Percentiles rank a stretch among this genome's conserved stretches.
Evolutionary conservation across 768 basidiomycete species (phyloP).

Genomic region (Leccinum truebloodii): DNA sequence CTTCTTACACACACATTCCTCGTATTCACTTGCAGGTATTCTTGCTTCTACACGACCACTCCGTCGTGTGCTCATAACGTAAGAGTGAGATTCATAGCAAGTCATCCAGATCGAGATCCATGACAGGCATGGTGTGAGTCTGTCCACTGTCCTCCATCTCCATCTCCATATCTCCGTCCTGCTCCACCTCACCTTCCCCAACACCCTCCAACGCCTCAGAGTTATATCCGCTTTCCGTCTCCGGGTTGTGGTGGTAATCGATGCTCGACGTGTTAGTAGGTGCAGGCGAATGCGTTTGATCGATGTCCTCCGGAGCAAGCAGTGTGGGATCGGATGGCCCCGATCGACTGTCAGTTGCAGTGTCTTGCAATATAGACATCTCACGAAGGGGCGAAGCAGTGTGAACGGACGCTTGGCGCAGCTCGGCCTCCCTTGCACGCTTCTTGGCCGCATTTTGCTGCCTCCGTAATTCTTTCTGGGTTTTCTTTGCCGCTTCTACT

Average conservation of each 20-base stretch:
- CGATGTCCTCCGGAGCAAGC: constrained; percentile 29
- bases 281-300: constrained; percentile 49
- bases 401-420: constrained; percentile 24
- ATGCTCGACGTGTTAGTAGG: constrained; percentile 52
- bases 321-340: constrained; percentile 25
- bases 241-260: constrained; percentile 40
- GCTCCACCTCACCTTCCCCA: constrained; percentile 28
- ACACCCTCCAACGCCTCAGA: constrained; percentile 44
- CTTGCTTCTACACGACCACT: background rate
- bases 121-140: constrained; percentile 20
- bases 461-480: constrained; percentile 49
- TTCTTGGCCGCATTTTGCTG: constrained; percentile 55
- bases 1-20: constrained; percentile 1
- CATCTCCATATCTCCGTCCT: constrained; percentile 26
- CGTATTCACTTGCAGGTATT: background rate
- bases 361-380: constrained; percentile 34
- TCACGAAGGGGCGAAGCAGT: constrained; percentile 29
- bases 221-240: constrained; percentile 56
- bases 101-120: constrained; percentile 32
- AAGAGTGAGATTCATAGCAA: constrained; percentile 19
- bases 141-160: constrained; percentile 27
- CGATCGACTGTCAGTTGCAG: constrained; percentile 30
- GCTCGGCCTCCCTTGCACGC: constrained; percentile 42
- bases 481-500: constrained; percentile 33
- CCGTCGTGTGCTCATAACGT: background rate